A percentile compares a stretch with the other conserved stretches of the same genome.
phyloP scores from a whole-genome alignment of 2,329 filamentous ascomycete genomes.

The Dothideomycetes sp. region DNA sequence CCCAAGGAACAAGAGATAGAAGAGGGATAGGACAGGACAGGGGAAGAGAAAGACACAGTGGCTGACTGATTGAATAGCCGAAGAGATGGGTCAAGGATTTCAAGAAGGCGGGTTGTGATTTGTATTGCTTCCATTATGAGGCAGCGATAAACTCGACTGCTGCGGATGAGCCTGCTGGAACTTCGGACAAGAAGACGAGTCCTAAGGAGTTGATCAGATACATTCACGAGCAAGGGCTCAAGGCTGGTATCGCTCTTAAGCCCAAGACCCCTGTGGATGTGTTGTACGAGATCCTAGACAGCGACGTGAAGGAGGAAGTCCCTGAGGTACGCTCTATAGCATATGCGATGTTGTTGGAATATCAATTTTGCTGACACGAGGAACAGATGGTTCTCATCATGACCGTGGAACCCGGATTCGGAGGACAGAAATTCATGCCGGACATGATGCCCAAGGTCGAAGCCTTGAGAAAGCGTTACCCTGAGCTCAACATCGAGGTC shows the following conservation, averaged over 20 bases:
- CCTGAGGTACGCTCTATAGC: slow-evolving; percentile 68
- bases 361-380: slow-evolving; percentile 3
- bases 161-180: slow-evolving; percentile 66
- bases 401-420: slow-evolving; percentile 96
- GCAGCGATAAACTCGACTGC: slow-evolving; percentile 76
- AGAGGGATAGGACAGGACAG: too few species aligned
- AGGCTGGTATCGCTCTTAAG: slow-evolving; percentile 93
- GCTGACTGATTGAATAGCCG: slow-evolving; percentile 47
- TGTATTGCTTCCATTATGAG: slow-evolving; percentile 99
- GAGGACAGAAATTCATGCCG: slow-evolving; percentile 97
- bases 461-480: slow-evolving; percentile 73
- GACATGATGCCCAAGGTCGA: slow-evolving; percentile 89
- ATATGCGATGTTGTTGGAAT: background rate
- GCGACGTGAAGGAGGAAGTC: slow-evolving; percentile 58
- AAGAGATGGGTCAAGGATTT: slow-evolving; percentile 98
- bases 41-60: background rate
- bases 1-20: background rate
- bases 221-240: slow-evolving; percentile 79
- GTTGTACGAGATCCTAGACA: slow-evolving; percentile 80
- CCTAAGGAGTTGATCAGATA: slow-evolving; percentile 80
- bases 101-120: slow-evolving; percentile 83
- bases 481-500: slow-evolving; percentile 91
- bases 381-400: slow-evolving; percentile 92
- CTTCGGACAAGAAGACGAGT: slow-evolving; percentile 61
- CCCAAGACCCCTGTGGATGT: slow-evolving; percentile 85